phyloP scores from a whole-genome alignment of 2,329 filamentous ascomycete genomes.

The Dryadomyces sulphureus region DNA sequence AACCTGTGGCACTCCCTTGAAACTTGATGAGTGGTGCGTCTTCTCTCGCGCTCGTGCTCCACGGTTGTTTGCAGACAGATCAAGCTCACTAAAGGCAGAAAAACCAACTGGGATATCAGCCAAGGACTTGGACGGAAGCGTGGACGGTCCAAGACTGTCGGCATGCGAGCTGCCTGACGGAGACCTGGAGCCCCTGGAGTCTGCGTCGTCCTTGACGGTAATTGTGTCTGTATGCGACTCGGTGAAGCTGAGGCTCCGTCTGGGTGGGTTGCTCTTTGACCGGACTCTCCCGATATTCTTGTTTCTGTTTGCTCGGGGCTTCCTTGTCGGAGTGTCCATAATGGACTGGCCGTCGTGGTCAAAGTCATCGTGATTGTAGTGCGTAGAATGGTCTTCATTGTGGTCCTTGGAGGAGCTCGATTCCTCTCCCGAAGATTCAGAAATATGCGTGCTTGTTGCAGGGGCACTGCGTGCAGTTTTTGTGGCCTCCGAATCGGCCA shows the following conservation, averaged over 20 bases:
- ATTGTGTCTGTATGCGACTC: constrained; percentile 15
- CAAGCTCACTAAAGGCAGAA: constrained; percentile 52
- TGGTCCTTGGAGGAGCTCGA: constrained; percentile 8
- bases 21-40: constrained; percentile 38
- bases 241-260: constrained; percentile 15
- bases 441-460: background rate
- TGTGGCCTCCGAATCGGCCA: background rate
- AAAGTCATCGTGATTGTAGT: background rate
- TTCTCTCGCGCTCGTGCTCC: constrained; percentile 29
- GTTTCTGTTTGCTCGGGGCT: constrained; percentile 6
- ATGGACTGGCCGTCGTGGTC: constrained; percentile 18
- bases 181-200: constrained; percentile 4
- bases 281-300: background rate
- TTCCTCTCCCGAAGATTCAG: background rate
- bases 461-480: constrained; percentile 6
- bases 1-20: constrained; percentile 46
- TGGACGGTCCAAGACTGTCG: constrained; percentile 25
- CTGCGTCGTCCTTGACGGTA: constrained; percentile 6
- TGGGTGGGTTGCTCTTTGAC: constrained; percentile 8
- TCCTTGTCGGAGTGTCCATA: constrained; percentile 12
- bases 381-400: too few relatives aligned
- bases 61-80: constrained; percentile 35
- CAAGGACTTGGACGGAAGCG: constrained; percentile 32
- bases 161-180: constrained; percentile 16
- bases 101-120: constrained; percentile 49